Percentiles rank a stretch among this genome's conserved stretches.
phyloP scores from a whole-genome alignment of 768 basidiomycete species.

The Tubosaeta brunneosetosa region DNA sequence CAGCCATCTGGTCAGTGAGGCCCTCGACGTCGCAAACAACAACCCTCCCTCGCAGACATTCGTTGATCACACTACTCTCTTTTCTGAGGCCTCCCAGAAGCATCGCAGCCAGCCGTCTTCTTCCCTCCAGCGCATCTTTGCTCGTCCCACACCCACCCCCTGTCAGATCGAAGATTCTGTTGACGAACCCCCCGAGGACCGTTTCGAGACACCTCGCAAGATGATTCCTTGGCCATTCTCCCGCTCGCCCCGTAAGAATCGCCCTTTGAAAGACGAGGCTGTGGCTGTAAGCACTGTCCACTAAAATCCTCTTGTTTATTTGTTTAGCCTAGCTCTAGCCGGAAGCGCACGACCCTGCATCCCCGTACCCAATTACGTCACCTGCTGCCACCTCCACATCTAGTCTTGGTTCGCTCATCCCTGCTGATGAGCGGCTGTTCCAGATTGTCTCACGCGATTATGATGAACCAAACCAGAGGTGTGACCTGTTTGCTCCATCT shows the following conservation, averaged over 20 bases:
- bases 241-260: conserved; percentile 21
- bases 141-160: conserved; percentile 20
- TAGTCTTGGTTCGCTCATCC: conserved; percentile 28
- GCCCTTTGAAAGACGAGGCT: conserved; percentile 3
- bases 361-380: conserved; percentile 16
- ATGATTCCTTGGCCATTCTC: conserved; percentile 29
- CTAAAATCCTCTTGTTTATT: not conserved
- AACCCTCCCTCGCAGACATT: conserved; percentile 14
- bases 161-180: conserved; percentile 2
- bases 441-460: conserved; percentile 9
- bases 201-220: conserved; percentile 20
- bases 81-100: conserved; percentile 18
- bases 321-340: conserved; percentile 5
- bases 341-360: conserved; percentile 8
- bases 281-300: conserved; percentile 11
- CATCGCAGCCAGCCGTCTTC: conserved; percentile 14
- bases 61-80: conserved; percentile 19
- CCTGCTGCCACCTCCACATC: conserved; percentile 24
- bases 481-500: conserved; percentile 8
- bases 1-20: conserved; percentile 33
- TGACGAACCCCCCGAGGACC: conserved; percentile 9
- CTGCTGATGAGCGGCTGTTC: conserved; percentile 24
- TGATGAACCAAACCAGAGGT: conserved; percentile 1
- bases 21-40: conserved; percentile 20
- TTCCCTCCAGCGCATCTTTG: conserved; percentile 29